Conservation (phyloP, 1,139 yeast species). For the Scheffersomyces illinoinensis region DNA sequence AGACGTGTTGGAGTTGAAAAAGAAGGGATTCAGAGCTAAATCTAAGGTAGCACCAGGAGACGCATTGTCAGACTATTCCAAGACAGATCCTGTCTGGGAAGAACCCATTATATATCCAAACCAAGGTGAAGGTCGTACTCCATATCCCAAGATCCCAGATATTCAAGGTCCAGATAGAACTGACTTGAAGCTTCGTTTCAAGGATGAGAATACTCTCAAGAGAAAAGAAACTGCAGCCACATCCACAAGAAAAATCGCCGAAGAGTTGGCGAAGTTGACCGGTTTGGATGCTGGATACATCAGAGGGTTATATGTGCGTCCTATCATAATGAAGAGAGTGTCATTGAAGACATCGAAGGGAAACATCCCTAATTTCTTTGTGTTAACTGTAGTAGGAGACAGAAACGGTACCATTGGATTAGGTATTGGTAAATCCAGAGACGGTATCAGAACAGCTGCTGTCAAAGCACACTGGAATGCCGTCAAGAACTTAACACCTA, state of each 20-base stretch:
- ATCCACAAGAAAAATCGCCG: conserved; percentile 41
- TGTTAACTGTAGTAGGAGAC: conserved; percentile 90
- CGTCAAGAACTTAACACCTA: conserved; percentile 75
- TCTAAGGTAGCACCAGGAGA: conserved; percentile 37
- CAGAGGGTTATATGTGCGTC: conserved; percentile 62
- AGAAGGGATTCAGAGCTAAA: conserved; percentile 30
- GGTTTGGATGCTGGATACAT: conserved; percentile 73
- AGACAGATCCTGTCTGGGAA: conserved; percentile 45
- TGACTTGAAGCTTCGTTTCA: conserved; percentile 41
- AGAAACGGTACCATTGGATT: conserved; percentile 90
- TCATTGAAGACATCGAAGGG: conserved; percentile 95
- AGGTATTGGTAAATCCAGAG: conserved; percentile 92
- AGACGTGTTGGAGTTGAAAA: conserved; percentile 33
- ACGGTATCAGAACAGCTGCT: conserved; percentile 74
- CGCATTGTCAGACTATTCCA: conserved; percentile 29
- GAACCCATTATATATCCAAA: conserved; percentile 51
- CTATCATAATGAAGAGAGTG: conserved; percentile 74
- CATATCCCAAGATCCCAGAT: conserved; percentile 47
- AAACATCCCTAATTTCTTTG: conserved; percentile 81
- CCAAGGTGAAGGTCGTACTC: conserved; percentile 39
- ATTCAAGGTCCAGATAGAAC: conserved; percentile 42
- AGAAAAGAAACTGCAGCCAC: conserved; percentile 17
- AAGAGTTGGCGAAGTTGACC: conserved; percentile 65
- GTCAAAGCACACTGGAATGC: conserved; percentile 94
- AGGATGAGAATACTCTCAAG: conserved; percentile 16